Percentiles rank a stretch among this genome's conserved stretches.
Conservation (phyloP, 208 protist species). For the Acanthamoeba divionensis region DNA sequence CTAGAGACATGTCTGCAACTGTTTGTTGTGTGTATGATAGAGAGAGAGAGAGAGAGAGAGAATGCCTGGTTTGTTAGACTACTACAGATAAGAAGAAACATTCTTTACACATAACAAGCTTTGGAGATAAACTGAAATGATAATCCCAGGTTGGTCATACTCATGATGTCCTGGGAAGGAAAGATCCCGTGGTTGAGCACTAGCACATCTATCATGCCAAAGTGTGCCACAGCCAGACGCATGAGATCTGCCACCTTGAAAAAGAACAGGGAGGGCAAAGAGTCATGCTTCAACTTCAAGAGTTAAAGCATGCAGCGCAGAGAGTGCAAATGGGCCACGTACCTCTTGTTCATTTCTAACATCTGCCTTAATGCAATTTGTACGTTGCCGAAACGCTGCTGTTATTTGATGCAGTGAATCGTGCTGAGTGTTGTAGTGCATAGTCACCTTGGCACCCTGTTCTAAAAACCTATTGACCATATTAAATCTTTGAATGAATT, state of each 20-base stretch:
- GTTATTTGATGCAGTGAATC: not conserved
- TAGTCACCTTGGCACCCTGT: constrained; percentile 22
- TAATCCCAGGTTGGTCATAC: not conserved
- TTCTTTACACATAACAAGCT: too few species aligned
- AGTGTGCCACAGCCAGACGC: not conserved
- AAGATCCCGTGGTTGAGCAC: constrained; percentile 22
- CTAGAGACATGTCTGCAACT: constrained; percentile 32
- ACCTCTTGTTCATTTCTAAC: not conserved
- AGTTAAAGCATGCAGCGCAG: not conserved
- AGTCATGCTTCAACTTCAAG: not conserved
- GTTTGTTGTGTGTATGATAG: not conserved
- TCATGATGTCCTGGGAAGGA: not conserved
- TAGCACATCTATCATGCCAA: not conserved
- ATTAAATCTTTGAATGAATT: too few species aligned
- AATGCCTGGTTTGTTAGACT: too few species aligned
- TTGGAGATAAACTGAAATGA: too few species aligned
- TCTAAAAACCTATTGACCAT: not conserved
- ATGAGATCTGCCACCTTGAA: not conserved
- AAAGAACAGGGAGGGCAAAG: too few species aligned
- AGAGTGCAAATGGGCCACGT: not conserved
- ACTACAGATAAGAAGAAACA: too few species aligned
- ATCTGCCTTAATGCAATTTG: not conserved
- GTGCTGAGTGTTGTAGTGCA: constrained; percentile 23
- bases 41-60: too few species aligned
- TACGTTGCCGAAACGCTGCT: not conserved